Evolutionary conservation across 495 filamentous ascomycete genomes (phyloP).

Genomic region (Polyplosphaeria fusca): DNA sequence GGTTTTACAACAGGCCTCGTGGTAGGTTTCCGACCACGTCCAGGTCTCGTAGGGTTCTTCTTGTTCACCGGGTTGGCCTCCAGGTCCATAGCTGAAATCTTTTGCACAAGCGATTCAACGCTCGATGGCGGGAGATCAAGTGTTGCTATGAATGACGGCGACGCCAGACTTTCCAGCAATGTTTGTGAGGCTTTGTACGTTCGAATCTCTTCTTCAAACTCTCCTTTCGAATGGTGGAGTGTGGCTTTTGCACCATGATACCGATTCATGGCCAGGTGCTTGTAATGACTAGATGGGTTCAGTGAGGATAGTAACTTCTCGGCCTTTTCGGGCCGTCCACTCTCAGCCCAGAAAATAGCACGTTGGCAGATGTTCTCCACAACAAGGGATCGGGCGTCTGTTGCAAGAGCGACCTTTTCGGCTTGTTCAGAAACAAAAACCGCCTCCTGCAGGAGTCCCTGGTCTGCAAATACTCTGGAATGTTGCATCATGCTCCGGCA

Average conservation of each 20-base stretch:
- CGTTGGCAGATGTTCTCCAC: slow-evolving; percentile 56
- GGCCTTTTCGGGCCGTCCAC: slow-evolving; percentile 60
- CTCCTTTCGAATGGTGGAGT: slow-evolving; percentile 10
- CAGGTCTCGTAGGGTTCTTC: slow-evolving; percentile 4
- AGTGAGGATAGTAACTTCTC: slow-evolving; percentile 35
- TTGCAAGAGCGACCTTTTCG: slow-evolving; percentile 68
- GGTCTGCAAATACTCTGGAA: slow-evolving; percentile 70
- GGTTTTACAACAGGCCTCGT: slow-evolving; percentile 7
- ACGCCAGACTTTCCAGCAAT: slow-evolving; percentile 8
- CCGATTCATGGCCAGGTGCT: slow-evolving; percentile 8
- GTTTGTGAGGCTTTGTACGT: slow-evolving; percentile 38
- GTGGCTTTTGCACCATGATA: slow-evolving; percentile 15
- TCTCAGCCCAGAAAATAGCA: slow-evolving; percentile 62
- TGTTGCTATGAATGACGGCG: slow-evolving; percentile 7
- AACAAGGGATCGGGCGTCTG: slow-evolving; percentile 58
- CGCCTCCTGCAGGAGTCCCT: slow-evolving; percentile 84
- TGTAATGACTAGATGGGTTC: neutral
- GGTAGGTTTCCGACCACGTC: slow-evolving; percentile 14
- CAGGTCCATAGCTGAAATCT: slow-evolving; percentile 12
- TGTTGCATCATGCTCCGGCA: slow-evolving; percentile 67
- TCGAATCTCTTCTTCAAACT: slow-evolving; percentile 35
- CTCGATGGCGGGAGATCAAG: slow-evolving; percentile 3
- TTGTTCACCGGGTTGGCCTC: neutral
- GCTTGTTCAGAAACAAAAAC: slow-evolving; percentile 87
- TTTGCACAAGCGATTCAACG: slow-evolving; percentile 9